Percentiles rank a stretch among this genome's conserved stretches.
phyloP scores from a whole-genome alignment of 768 basidiomycete genomes.

The Lactifluus piperatus region DNA sequence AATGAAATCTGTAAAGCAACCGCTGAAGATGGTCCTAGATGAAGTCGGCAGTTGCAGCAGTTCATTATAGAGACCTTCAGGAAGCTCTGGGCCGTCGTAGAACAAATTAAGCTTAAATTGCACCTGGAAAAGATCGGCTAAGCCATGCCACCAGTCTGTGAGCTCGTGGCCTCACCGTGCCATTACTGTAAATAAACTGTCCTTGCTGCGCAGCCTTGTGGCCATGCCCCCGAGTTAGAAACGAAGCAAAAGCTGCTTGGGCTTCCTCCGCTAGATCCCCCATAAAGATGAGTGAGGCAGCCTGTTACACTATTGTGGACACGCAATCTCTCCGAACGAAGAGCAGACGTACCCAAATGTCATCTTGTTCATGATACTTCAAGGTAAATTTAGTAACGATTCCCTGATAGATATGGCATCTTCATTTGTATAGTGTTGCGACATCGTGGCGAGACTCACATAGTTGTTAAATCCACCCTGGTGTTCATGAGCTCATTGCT shows the following conservation, averaged over 20 bases:
- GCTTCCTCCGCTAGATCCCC: background rate
- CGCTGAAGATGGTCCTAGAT: constrained; percentile 29
- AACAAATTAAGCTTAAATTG: constrained; percentile 29
- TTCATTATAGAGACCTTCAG: constrained; percentile 37
- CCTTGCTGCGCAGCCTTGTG: background rate
- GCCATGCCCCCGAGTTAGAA: background rate
- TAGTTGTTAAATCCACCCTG: too few relatives aligned
- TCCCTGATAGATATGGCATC: background rate
- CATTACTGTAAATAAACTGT: too few relatives aligned
- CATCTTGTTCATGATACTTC: too few relatives aligned
- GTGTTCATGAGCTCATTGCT: too few relatives aligned
- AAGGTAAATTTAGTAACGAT: too few relatives aligned
- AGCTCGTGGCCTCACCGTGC: constrained; percentile 18
- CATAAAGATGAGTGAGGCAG: background rate
- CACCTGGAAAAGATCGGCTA: constrained; percentile 15
- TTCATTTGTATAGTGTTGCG: too few relatives aligned
- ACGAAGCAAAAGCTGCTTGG: background rate
- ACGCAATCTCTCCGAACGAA: too few relatives aligned
- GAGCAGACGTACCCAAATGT: too few relatives aligned
- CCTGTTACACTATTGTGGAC: background rate
- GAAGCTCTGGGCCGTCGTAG: constrained; percentile 44
- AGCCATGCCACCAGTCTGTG: constrained; percentile 26
- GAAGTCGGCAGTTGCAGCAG: constrained; percentile 34
- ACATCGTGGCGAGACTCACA: background rate
- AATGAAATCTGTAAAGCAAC: constrained; percentile 29